Base-by-base conservation (phyloP, 192 early-diverging fungal genomes). In the Rhizophagus sp. region DNA sequence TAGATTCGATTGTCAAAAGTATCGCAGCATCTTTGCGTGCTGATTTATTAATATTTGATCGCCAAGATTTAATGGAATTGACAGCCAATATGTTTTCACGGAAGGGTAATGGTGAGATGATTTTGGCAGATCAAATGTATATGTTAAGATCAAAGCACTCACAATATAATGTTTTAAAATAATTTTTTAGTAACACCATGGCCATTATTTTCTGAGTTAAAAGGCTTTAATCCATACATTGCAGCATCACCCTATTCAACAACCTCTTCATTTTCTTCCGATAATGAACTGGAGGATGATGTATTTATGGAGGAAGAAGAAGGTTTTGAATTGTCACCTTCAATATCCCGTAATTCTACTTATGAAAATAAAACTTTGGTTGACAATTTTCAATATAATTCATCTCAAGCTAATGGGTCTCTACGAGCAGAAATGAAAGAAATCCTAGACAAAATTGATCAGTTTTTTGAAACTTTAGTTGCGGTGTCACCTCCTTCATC, bases 1-100 rank as follows among this genome's bases (percentile, higher is more conserved):
- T 79, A 30, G 78, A 79, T 39, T 33, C 65, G 2, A 61, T 79
- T 24, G 78, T 79, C 8, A 79, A 79, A 70, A 70, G 78, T 79
- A 57, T 71, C 17, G 78, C 78, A 25, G 25, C 78, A 34, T 67
- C 41, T 25, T 50, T 79, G 25, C 78, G 61, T 36, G 92, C 93
- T 36, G 89, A 90, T 81, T 68, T 95, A 22, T 47, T 94, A 15
- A 85, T 81, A 0, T 73, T 95, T 52, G 93, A 95, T 76, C 82
- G 87, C 12, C 87, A 90, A 62, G 88, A 89, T 61, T 70, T 93
- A 27, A 82, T 92, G 62, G 80, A 83, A 12, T 83, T 90, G n/a
- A 89, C 87, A 5, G 50, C 82, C 8, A 85, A 85, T 52, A 86
- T 84, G 71, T 86, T 84, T 79, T 69, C 68, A 61, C 68, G 80